phyloP scores from a whole-genome alignment of 2,329 filamentous ascomycete species.

The Albifimbria verrucaria region DNA sequence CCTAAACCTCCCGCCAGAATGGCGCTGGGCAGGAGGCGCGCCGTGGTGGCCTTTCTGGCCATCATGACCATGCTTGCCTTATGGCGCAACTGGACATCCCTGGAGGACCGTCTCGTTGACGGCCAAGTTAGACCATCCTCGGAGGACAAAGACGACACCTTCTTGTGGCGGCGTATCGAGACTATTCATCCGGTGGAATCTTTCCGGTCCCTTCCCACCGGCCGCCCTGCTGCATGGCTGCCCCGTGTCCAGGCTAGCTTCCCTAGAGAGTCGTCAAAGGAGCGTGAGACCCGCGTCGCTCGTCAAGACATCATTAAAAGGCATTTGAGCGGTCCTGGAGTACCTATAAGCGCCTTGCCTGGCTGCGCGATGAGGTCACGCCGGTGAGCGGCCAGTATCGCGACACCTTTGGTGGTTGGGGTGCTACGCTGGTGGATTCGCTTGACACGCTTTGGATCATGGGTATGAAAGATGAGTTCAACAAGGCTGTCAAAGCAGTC shows the following conservation, averaged over 20 bases:
- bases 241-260: background rate
- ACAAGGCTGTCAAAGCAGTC: conserved; percentile 54
- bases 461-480: conserved; percentile 60
- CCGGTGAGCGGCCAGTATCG: conserved; percentile 46
- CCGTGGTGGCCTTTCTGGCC: background rate
- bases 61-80: background rate
- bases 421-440: conserved; percentile 58
- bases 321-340: conserved; percentile 53
- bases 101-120: background rate
- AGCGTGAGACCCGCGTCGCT: background rate
- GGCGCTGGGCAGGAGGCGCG: background rate
- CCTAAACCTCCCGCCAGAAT: too few species aligned
- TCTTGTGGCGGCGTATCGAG: background rate
- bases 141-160: background rate
- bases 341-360: conserved; percentile 57
- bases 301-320: conserved; percentile 36
- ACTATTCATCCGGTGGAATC: background rate
- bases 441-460: conserved; percentile 68
- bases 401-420: conserved; percentile 60
- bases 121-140: background rate
- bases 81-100: background rate
- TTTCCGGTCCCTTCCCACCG: background rate
- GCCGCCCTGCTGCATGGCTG: background rate
- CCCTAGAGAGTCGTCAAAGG: background rate
- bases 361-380: conserved; percentile 57